phyloP scores from a whole-genome alignment of 768 basidiomycete species.

The Macrolepiota fuliginosa region DNA sequence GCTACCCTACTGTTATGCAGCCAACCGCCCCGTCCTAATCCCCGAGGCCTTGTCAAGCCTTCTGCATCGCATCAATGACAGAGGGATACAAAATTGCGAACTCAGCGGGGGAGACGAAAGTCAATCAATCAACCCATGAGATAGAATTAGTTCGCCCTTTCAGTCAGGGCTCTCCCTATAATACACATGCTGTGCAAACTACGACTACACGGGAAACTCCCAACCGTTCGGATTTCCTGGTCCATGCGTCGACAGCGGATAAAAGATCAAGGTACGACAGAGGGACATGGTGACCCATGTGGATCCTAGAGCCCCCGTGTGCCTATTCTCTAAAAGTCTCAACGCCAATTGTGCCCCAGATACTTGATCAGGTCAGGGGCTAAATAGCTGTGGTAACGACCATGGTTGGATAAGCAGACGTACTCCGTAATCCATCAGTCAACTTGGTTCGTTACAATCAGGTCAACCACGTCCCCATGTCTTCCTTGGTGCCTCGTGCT shows the following conservation, averaged over 20 bases:
- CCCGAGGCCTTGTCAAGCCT: neutral
- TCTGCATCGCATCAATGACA: conserved; percentile 2
- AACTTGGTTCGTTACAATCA: conserved; percentile 12
- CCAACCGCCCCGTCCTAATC: neutral
- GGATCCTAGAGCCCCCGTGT: neutral
- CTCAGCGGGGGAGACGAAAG: conserved; percentile 13
- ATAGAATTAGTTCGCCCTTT: neutral
- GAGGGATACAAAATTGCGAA: conserved; percentile 4
- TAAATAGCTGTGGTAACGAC: conserved; percentile 2
- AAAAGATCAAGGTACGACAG: neutral
- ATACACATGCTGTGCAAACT: neutral
- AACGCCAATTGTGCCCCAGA: neutral
- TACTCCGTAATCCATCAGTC: conserved; percentile 12
- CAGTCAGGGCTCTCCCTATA: neutral
- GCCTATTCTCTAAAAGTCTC: neutral
- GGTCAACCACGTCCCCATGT: neutral
- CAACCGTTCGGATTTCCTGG: neutral
- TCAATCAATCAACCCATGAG: conserved; percentile 12
- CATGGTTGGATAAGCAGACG: neutral
- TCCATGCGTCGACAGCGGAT: neutral
- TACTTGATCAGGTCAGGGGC: neutral
- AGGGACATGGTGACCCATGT: neutral
- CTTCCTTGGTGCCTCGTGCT: conserved; percentile 3
- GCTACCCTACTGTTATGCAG: neutral
- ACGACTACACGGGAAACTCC: neutral